Conservation (phyloP, 805 yeast genomes). For the Candida anglica region DNA sequence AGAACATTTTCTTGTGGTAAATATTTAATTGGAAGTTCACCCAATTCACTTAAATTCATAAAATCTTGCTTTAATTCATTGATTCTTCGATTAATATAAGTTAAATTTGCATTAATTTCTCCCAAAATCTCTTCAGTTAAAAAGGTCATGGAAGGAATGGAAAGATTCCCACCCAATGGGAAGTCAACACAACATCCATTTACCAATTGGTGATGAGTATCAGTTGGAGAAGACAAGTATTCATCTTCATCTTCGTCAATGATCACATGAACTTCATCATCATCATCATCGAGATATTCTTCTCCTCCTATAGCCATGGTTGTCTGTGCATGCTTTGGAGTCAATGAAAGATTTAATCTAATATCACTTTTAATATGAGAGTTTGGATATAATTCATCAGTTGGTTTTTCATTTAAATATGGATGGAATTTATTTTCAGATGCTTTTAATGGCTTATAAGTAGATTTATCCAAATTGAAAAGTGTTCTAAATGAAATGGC, state of each 20-base stretch:
- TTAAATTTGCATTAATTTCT: slow-evolving; percentile 62
- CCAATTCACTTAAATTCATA: slow-evolving; percentile 49
- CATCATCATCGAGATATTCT: slow-evolving; percentile 10
- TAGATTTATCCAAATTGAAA: slow-evolving; percentile 5
- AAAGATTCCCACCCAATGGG: slow-evolving; percentile 14
- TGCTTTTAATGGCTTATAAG: background rate
- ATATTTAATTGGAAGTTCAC: slow-evolving; percentile 60
- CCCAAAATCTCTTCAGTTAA: slow-evolving; percentile 27
- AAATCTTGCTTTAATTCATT: slow-evolving; percentile 43
- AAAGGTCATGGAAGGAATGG: slow-evolving; percentile 29
- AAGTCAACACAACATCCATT: slow-evolving; percentile 33
- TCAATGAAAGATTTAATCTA: slow-evolving; percentile 25
- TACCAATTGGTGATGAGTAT: slow-evolving; percentile 8
- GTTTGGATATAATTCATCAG: background rate
- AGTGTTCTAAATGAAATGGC: slow-evolving; percentile 4
- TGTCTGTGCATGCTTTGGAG: slow-evolving; percentile 17
- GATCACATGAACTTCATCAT: slow-evolving; percentile 3
- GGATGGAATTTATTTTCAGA: slow-evolving; percentile 1
- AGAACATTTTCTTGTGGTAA: slow-evolving; percentile 34
- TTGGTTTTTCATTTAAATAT: background rate
- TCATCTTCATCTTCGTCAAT: background rate
- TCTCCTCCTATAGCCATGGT: slow-evolving; percentile 15
- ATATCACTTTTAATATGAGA: slow-evolving; percentile 6
- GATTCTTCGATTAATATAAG: slow-evolving; percentile 36
- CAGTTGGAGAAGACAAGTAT: background rate